phyloP scores from a whole-genome alignment of 164 flowering plant species.

The Piper betle region DNA sequence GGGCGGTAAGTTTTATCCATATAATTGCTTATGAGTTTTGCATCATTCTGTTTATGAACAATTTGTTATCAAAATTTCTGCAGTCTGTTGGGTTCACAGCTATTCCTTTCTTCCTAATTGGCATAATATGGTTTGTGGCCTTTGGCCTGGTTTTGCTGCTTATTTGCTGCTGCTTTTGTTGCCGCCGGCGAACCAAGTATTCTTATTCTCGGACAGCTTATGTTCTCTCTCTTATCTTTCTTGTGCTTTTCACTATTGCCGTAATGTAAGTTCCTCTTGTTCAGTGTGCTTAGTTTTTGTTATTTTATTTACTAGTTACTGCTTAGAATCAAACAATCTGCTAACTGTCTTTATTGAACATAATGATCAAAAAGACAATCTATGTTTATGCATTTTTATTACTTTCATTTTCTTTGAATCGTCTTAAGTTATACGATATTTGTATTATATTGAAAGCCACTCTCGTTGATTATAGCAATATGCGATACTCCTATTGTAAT shows the following conservation, averaged over 20 bases:
- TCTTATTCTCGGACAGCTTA: constrained; percentile 70
- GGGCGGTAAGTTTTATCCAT: constrained; percentile 25
- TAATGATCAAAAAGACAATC: too few relatives aligned
- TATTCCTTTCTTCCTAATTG: constrained; percentile 55
- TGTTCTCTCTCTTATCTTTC: constrained; percentile 59
- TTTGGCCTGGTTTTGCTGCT: constrained; percentile 47
- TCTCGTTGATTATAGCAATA: too few relatives aligned
- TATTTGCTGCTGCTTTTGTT: constrained; percentile 50
- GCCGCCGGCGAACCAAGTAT: constrained; percentile 41
- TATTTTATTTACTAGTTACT: too few relatives aligned
- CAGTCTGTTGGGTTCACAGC: constrained; percentile 88
- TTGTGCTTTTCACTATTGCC: constrained; percentile 59
- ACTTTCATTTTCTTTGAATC: too few relatives aligned
- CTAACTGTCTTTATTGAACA: too few relatives aligned
- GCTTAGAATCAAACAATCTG: too few relatives aligned
- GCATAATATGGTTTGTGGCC: constrained; percentile 49
- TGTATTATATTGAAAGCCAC: too few relatives aligned
- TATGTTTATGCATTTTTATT: too few relatives aligned
- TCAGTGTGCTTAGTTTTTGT: too few relatives aligned
- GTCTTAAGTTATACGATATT: too few relatives aligned
- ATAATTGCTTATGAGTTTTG: not conserved
- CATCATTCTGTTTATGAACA: not conserved
- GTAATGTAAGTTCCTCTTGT: constrained; percentile 42
- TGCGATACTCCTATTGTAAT: too few relatives aligned
- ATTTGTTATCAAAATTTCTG: constrained; percentile 7